A percentile compares a stretch with the other conserved stretches of the same genome.
Conservation (phyloP, 805 yeast genomes). For the Barnettozyma siamensis region DNA sequence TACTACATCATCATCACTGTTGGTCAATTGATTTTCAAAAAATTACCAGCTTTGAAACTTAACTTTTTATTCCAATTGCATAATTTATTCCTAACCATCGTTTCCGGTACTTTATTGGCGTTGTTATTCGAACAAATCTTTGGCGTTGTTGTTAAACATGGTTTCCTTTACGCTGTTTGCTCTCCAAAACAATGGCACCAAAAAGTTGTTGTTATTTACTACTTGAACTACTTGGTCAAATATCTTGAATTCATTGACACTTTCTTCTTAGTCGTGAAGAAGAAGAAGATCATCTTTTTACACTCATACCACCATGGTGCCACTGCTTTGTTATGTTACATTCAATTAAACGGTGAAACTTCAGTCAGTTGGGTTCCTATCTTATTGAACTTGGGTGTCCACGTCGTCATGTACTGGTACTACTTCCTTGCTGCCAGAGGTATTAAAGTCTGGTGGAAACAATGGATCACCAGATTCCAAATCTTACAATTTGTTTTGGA, state of each 20-base stretch:
- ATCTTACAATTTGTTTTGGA: slow-evolving; percentile 90
- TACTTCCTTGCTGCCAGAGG: slow-evolving; percentile 91
- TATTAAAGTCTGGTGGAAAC: slow-evolving; percentile 98
- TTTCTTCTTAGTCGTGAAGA: slow-evolving; percentile 81
- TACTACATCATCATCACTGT: slow-evolving; percentile 84
- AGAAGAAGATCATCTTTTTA: slow-evolving; percentile 85
- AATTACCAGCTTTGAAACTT: slow-evolving; percentile 63
- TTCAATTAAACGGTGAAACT: slow-evolving; percentile 86
- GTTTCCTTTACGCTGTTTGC: slow-evolving; percentile 82
- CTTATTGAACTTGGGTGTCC: slow-evolving; percentile 81
- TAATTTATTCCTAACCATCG: slow-evolving; percentile 65
- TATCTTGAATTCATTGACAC: slow-evolving; percentile 88
- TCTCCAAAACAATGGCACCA: slow-evolving; percentile 74
- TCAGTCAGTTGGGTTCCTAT: slow-evolving; percentile 96
- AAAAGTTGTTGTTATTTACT: slow-evolving; percentile 76
- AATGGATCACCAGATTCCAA: slow-evolving; percentile 97
- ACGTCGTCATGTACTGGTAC: slow-evolving; percentile 97
- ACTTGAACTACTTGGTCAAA: slow-evolving; percentile 87
- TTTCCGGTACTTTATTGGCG: slow-evolving; percentile 60
- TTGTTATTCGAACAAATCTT: slow-evolving; percentile 79
- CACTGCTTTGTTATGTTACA: slow-evolving; percentile 89
- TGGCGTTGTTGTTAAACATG: slow-evolving; percentile 70
- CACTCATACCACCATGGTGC: slow-evolving; percentile 99
- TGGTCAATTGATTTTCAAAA: slow-evolving; percentile 61
- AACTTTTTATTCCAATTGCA: slow-evolving; percentile 78